Evolutionary conservation across 73 alveolate species (phyloP).

Genomic region (Paramecium tetraurelia): DNA sequence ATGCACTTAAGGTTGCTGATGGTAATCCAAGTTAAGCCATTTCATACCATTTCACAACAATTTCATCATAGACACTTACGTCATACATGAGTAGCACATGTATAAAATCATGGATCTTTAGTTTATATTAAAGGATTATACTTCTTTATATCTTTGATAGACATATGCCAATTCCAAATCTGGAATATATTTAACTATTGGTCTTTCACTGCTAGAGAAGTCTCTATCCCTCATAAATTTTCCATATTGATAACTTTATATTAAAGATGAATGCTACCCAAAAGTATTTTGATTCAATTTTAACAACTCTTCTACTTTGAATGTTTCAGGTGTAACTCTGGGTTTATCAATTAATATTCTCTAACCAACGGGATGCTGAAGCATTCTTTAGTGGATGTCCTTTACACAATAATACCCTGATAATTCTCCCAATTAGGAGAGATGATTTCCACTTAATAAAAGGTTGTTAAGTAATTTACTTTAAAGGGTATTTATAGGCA

Average conservation of each 20-base stretch:
- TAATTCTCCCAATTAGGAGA: conserved; percentile 51
- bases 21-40: conserved; percentile 61
- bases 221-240: conserved; percentile 52
- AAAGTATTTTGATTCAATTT: conserved; percentile 42
- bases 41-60: conserved; percentile 63
- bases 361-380: conserved; percentile 40
- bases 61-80: conserved; percentile 59
- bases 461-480: not conserved
- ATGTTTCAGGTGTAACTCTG: conserved; percentile 50
- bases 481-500: conserved; percentile 32
- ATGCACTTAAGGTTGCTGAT: conserved; percentile 44
- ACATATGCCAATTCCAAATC: conserved; percentile 59
- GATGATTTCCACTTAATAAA: conserved; percentile 46
- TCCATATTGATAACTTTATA: conserved; percentile 42
- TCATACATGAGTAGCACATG: conserved; percentile 52
- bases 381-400: conserved; percentile 53
- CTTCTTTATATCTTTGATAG: conserved; percentile 64
- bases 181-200: conserved; percentile 54
- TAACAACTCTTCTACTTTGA: conserved; percentile 22
- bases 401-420: conserved; percentile 36
- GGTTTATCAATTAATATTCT: conserved; percentile 54
- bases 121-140: not conserved
- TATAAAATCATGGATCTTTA: conserved; percentile 56
- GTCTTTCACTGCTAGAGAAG: conserved; percentile 56
- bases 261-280: conserved; percentile 1